A percentile compares a stretch with the other conserved stretches of the same genome.
phyloP scores from a whole-genome alignment of 352 stramenopile genomes.

The Peronospora farinosa region DNA sequence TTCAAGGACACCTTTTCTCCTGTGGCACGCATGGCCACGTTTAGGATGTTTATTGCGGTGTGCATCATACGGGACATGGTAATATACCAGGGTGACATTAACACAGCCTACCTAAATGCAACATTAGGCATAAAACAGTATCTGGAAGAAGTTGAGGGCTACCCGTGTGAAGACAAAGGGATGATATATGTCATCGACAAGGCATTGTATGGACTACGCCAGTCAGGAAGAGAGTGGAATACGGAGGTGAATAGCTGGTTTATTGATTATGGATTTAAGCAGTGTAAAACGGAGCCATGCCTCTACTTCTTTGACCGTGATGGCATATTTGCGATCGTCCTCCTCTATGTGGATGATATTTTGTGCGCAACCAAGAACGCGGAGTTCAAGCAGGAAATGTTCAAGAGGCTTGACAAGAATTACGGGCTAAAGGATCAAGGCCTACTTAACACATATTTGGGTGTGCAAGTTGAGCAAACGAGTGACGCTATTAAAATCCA shows the following conservation, averaged over 20 bases:
- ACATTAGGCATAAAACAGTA: too few species aligned
- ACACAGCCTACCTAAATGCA: conserved; percentile 16
- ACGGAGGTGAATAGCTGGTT: conserved; percentile 17
- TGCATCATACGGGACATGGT: conserved; percentile 1
- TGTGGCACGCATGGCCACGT: conserved; percentile 8
- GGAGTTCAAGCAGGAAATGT: conserved; percentile 14
- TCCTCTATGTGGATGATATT: conserved; percentile 27
- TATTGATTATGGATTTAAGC: conserved; percentile 5
- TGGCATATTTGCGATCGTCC: conserved; percentile 11
- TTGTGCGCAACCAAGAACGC: conserved; percentile 22
- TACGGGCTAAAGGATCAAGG: conserved; percentile 30
- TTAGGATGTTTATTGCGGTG: conserved; percentile 6
- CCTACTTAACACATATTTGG: conserved; percentile 6
- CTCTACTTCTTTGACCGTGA: conserved; percentile 12
- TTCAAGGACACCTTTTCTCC: conserved; percentile 11
- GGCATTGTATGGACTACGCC: conserved; percentile 15
- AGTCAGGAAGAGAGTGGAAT: conserved; percentile 21
- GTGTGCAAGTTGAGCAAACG: conserved; percentile 12
- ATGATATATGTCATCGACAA: conserved; percentile 15
- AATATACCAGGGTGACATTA: conserved; percentile 13
- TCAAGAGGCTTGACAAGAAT: conserved; percentile 8
- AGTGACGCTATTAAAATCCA: conserved; percentile 7
- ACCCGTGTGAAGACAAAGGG: conserved; percentile 11
- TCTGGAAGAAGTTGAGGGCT: conserved; percentile 7
- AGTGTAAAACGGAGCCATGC: conserved; percentile 12